A percentile compares a stretch with the other conserved stretches of the same genome.
These are phyloP conservation scores for Corchorus capsularis DNA, from an alignment of 345 rosid species.

Conservation along the genomic window DNA sequence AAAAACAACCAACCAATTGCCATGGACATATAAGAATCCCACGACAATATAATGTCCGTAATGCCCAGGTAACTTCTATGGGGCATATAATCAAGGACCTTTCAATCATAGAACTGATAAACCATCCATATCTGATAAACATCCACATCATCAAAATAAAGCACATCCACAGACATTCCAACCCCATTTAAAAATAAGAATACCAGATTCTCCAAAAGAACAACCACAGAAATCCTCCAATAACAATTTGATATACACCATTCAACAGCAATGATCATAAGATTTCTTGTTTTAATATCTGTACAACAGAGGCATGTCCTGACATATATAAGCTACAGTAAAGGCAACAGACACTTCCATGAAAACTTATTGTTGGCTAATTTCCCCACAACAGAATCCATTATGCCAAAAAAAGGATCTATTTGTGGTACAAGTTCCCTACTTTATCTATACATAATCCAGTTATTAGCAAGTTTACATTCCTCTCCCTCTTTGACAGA, in stretches of 20 bases:
- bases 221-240: constrained; percentile 29
- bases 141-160: constrained; percentile 37
- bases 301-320: constrained; percentile 54
- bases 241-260: constrained; percentile 31
- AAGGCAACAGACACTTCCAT: constrained; percentile 46
- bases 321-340: constrained; percentile 43
- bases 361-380: constrained; percentile 37
- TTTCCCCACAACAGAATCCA: constrained; percentile 54
- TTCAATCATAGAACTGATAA: constrained; percentile 5
- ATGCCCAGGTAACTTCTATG: constrained; percentile 11
- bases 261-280: constrained; percentile 27
- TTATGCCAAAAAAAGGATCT: constrained; percentile 49
- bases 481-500: constrained; percentile 59
- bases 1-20: constrained; percentile 12
- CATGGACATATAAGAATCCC: constrained; percentile 22
- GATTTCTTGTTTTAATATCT: constrained; percentile 29
- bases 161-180: constrained; percentile 23
- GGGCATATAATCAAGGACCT: constrained; percentile 17
- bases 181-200: constrained; percentile 17
- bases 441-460: constrained; percentile 48
- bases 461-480: constrained; percentile 50
- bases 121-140: constrained; percentile 31
- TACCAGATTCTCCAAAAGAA: constrained; percentile 22
- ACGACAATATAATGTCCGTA: background rate
- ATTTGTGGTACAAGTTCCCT: constrained; percentile 34